phyloP scores from a whole-genome alignment of 768 basidiomycete genomes.

The Phlegmacium glaucopus region DNA sequence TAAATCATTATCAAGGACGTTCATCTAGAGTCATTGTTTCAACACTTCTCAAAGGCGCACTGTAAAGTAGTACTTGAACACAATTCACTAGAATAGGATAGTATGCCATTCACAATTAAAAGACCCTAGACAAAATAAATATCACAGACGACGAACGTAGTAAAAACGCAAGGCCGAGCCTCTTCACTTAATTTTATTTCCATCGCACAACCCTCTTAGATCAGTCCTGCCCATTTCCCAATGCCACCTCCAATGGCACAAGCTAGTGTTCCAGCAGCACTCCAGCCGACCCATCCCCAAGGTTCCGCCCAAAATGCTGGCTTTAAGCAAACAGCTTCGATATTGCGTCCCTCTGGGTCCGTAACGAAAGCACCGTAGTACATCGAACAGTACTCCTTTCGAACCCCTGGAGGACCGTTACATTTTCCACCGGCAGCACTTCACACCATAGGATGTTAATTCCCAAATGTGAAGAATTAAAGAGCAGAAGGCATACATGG shows the following conservation, averaged over 20 bases:
- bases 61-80: too few species aligned
- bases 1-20: too few species aligned
- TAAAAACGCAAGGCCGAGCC: too few species aligned
- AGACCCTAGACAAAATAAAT: too few species aligned
- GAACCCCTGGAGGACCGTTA: constrained; percentile 24
- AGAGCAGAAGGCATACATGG: constrained; percentile 15
- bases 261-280: background rate
- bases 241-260: background rate
- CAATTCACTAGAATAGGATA: too few species aligned
- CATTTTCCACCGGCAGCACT: constrained; percentile 22
- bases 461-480: background rate
- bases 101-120: too few species aligned
- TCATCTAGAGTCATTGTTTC: too few species aligned
- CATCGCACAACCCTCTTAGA: too few species aligned
- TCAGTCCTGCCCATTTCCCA: too few species aligned
- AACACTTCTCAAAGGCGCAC: too few species aligned
- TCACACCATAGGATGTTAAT: background rate
- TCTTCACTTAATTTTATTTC: too few species aligned
- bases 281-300: constrained; percentile 14
- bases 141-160: too few species aligned
- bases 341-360: constrained; percentile 24
- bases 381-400: constrained; percentile 18
- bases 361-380: constrained; percentile 25
- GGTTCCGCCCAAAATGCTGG: constrained; percentile 16
- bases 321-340: constrained; percentile 21